Conservation (phyloP, 371 early-diverging fungal species). For the Fennellomyces sp. region DNA sequence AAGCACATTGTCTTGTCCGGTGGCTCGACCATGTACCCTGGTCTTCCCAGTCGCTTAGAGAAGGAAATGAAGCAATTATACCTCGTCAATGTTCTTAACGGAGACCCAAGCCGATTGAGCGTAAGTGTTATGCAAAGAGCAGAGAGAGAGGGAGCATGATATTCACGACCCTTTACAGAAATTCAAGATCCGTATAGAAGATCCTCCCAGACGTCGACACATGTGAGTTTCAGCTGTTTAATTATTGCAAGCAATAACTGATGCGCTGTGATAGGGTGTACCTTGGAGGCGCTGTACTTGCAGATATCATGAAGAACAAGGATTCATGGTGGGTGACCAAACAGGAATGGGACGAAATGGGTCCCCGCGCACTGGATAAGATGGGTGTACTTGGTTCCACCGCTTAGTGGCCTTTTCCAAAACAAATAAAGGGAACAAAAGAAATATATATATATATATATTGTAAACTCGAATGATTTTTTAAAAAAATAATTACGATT, state of each 20-base stretch:
- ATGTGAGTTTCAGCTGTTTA: no score
- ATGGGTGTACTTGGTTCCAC: conserved; percentile 55
- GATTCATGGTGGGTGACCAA: conserved; percentile 93
- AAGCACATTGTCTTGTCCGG: conserved; percentile 97
- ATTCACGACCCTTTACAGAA: conserved; percentile 54
- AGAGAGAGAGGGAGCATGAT: neutral
- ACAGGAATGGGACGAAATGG: conserved; percentile 94
- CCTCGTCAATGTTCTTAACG: conserved; percentile 83
- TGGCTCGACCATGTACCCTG: conserved; percentile 98
- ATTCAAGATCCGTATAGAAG: conserved; percentile 97
- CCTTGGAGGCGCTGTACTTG: conserved; percentile 97
- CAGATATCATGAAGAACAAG: conserved; percentile 93
- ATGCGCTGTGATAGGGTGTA: conserved; percentile 66
- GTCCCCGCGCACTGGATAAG: conserved; percentile 80
- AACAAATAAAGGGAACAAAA: neutral
- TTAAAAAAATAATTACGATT: neutral
- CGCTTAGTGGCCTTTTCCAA: conserved; percentile 32
- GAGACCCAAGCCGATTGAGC: conserved; percentile 81
- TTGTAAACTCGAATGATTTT: neutral
- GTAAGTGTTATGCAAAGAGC: conserved; percentile 48
- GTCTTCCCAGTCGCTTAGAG: conserved; percentile 93
- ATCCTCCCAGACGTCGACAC: conserved; percentile 97
- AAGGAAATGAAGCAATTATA: conserved; percentile 98
- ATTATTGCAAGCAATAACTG: neutral
- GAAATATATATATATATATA: no score